Percentiles rank a stretch among this genome's conserved stretches.
Evolutionary conservation across 768 basidiomycete species (phyloP).

Genomic region (Lactifluus rugatus): DNA sequence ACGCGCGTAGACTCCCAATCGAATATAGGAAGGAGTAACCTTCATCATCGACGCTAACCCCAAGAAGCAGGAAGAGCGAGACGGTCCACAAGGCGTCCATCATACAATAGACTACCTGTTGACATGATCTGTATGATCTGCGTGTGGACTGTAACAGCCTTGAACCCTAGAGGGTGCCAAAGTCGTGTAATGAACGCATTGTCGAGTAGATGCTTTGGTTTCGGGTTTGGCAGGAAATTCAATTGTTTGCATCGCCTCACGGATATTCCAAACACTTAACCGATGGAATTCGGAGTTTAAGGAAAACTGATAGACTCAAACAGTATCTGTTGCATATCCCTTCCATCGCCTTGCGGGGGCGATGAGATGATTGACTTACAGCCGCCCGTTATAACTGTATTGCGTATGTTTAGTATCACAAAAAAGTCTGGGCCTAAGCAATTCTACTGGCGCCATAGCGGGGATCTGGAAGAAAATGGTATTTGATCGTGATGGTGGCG

Average conservation of each 20-base stretch:
- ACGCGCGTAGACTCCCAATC: conserved; percentile 1
- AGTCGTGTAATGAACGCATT: background rate
- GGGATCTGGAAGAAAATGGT: no score
- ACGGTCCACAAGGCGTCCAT: background rate
- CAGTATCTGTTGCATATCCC: background rate
- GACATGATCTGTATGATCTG: background rate
- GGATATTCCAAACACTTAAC: background rate
- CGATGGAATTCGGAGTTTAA: background rate
- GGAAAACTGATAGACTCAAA: background rate
- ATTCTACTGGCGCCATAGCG: no score
- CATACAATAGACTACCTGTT: background rate
- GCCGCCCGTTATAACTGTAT: background rate
- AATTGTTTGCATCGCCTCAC: background rate
- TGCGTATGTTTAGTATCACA: background rate
- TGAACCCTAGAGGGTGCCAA: background rate
- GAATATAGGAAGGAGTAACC: background rate
- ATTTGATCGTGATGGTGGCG: conserved; percentile 3
- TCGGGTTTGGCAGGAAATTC: background rate
- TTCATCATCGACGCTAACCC: conserved; percentile 8
- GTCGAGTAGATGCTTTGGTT: background rate
- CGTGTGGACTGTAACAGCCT: background rate
- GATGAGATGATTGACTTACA: background rate
- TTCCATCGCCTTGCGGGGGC: background rate
- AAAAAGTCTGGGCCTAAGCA: background rate
- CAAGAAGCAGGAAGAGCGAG: background rate